phyloP scores from a whole-genome alignment of 192 early-diverging fungal species.

The Mortierella alpina region DNA sequence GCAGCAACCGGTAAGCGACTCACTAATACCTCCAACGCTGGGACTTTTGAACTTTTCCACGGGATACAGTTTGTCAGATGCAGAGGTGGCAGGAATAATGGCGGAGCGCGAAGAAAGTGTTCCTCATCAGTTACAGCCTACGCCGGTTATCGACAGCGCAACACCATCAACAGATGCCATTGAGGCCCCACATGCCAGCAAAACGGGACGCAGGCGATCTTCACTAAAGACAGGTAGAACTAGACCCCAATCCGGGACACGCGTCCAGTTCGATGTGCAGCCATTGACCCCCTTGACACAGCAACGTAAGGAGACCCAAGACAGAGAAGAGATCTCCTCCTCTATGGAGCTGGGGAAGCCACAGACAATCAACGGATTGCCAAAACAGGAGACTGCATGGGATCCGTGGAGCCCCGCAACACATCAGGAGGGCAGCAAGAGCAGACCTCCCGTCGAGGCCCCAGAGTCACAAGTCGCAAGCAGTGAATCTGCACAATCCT shows the following conservation, averaged over 20 bases:
- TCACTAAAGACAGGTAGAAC: conserved; percentile 16
- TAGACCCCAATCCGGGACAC: not conserved
- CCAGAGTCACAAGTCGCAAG: too few species aligned
- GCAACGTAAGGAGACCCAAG: not conserved
- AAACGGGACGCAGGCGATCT: conserved; percentile 23
- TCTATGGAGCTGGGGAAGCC: not conserved
- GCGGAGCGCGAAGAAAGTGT: too few species aligned
- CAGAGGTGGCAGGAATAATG: too few species aligned
- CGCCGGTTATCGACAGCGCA: not conserved
- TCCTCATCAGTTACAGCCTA: not conserved
- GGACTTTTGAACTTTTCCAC: too few species aligned
- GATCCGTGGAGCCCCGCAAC: too few species aligned
- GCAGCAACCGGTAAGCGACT: too few species aligned
- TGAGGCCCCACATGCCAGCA: not conserved
- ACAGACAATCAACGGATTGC: too few species aligned
- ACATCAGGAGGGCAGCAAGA: too few species aligned
- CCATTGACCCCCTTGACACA: not conserved
- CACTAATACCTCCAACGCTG: too few species aligned
- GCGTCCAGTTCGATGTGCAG: conserved; percentile 20
- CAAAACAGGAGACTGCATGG: too few species aligned
- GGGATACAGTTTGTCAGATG: too few species aligned
- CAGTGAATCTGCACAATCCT: not conserved
- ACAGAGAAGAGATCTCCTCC: not conserved
- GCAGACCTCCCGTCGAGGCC: too few species aligned
- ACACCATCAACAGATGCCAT: not conserved